Evolutionary conservation across 1,284 basidiomycete species (phyloP).

Genomic region (Malassezia furfur): DNA sequence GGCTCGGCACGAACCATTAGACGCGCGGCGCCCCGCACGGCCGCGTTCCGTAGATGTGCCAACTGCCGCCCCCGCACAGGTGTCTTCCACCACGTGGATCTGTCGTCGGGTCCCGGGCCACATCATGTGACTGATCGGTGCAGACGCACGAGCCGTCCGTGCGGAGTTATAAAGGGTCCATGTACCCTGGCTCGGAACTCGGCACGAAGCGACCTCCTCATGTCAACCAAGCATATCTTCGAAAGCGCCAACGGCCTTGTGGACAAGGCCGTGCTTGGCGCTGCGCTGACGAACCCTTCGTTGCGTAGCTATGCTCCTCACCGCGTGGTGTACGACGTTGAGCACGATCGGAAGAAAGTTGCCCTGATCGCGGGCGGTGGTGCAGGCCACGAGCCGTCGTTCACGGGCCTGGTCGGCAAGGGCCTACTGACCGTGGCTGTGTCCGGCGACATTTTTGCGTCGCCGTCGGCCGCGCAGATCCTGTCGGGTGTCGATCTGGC

Average conservation of each 20-base stretch:
- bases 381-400: conserved; percentile 51
- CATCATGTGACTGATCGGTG: conserved; percentile 4
- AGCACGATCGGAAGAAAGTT: conserved; percentile 49
- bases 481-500: conserved; percentile 50
- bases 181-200: not conserved
- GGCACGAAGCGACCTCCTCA: conserved; percentile 15
- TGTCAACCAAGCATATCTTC: conserved; percentile 47
- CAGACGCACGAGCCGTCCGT: not conserved
- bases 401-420: conserved; percentile 49
- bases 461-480: conserved; percentile 52
- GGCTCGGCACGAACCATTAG: conserved; percentile 5
- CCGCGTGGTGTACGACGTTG: conserved; percentile 44
- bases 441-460: conserved; percentile 54
- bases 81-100: not conserved
- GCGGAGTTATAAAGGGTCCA: not conserved
- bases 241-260: conserved; percentile 41
- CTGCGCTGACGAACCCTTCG: conserved; percentile 42
- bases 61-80: too few species aligned
- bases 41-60: too few species aligned
- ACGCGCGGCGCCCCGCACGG: too few species aligned
- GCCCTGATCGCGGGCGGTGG: conserved; percentile 52
- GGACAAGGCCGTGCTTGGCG: conserved; percentile 39
- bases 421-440: conserved; percentile 51
- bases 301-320: conserved; percentile 38
- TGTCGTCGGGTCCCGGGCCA: not conserved